These are phyloP conservation scores for Solanum ahanhuiri DNA, from an alignment of 257 asterid species.

Conservation along the genomic window DNA sequence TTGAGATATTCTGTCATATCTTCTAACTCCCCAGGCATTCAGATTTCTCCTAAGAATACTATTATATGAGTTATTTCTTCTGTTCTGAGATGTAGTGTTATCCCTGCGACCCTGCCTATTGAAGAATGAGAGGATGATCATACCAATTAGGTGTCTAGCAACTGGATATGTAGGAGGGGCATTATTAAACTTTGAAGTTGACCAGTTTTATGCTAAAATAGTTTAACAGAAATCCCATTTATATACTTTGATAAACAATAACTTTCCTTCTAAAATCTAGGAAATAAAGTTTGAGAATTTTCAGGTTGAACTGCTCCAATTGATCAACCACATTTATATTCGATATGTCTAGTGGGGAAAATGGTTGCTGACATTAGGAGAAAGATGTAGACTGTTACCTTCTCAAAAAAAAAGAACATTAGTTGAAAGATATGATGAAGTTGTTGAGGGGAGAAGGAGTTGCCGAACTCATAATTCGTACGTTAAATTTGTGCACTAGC, in stretches of 20 bases:
- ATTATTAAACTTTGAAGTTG: not conserved
- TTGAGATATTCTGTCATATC: too few relatives aligned
- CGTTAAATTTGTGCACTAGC: constrained; percentile 19
- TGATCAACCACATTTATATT: not conserved
- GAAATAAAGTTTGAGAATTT: not conserved
- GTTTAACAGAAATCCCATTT: not conserved
- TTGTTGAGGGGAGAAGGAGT: constrained; percentile 6
- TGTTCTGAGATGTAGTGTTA: too few relatives aligned
- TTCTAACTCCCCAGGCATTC: too few relatives aligned
- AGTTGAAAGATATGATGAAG: constrained; percentile 2
- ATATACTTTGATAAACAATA: not conserved
- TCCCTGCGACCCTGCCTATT: too few relatives aligned
- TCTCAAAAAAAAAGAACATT: not conserved
- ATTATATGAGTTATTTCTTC: too few relatives aligned
- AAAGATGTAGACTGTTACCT: too few relatives aligned
- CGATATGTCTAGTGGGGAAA: constrained; percentile 46
- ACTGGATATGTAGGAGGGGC: not conserved
- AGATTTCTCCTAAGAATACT: too few relatives aligned
- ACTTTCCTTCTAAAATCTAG: not conserved
- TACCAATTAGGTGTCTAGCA: too few relatives aligned
- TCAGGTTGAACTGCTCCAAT: not conserved
- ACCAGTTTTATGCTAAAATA: too few relatives aligned
- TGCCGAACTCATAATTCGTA: constrained; percentile 43
- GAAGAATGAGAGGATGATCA: too few relatives aligned
- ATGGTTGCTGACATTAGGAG: constrained; percentile 32